Evolutionary conservation across 768 basidiomycete species (phyloP), one percentile per base, ranked within the genome.

Genomic region (Mycena amicta): DNA sequence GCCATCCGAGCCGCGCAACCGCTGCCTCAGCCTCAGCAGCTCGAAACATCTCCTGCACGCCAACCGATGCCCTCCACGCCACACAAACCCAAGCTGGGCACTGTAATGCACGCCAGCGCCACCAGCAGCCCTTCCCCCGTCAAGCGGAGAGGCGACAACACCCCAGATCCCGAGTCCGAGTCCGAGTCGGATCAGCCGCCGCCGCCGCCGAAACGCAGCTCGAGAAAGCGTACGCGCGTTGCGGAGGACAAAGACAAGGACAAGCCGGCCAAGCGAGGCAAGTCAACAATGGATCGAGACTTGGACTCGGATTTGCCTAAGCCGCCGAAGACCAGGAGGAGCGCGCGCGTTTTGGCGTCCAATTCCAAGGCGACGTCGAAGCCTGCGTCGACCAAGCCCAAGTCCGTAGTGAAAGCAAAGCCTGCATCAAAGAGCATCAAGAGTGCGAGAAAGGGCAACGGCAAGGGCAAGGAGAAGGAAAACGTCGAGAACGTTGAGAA

Each of bases 41-140:
- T 55, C 52, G 69, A 60, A 31, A 43, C 57, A 25, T 5, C 23
- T 15, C 43, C 43, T 16, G 23, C 45, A 61, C 22, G 31, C 55
- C 55, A 33, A 58, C 51, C 57, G 27, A 71, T 59, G 55, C 79
- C 66, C 31, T 72, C 69, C 37, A 76, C 70, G 20, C 77, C 72
- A 2, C 75, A 69, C 59, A 77, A 68, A 63, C 65, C 55, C 40
- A 28, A 53, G 69, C 71, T 53, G 28, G 70, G 61, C 66, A 70
- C 72, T n/a, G 70, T 75, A 15, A 65, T 72, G 27, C 63, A 76
- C 47, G 76, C 75, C 52, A 66, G 71, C 0, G 73, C 72, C 43
- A 68, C 60, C 41, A 74, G 70, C 51, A 73, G 72, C 1, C 77
- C 78, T 6, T 78, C 77, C 2, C 76, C 77, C 11, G 56, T 71